Percentiles rank a stretch among this genome's conserved stretches.
Conservation (phyloP, 83 land plant species). For the Picea engelmannii region DNA sequence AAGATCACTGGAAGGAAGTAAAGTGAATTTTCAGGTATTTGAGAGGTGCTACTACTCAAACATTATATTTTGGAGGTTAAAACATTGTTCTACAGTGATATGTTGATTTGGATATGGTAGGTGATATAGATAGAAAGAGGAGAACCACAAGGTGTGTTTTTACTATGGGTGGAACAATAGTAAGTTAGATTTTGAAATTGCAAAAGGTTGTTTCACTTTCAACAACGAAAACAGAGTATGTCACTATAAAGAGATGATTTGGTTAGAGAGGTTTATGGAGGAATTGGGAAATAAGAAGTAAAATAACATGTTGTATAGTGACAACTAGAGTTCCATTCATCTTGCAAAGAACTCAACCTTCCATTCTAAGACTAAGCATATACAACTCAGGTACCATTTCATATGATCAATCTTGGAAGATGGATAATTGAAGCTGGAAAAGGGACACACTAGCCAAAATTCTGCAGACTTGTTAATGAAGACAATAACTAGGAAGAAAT, state of each 20-base stretch:
- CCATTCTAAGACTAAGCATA: not conserved
- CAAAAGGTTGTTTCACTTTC: not conserved
- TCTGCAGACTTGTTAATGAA: not conserved
- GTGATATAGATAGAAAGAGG: not conserved
- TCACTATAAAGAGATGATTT: not conserved
- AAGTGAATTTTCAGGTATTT: not conserved
- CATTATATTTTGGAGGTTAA: not conserved
- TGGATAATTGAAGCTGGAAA: not conserved
- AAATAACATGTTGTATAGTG: not conserved
- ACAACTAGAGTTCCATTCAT: not conserved
- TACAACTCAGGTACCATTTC: not conserved
- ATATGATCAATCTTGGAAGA: not conserved
- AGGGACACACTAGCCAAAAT: not conserved
- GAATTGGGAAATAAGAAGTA: not conserved
- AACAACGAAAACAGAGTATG: not conserved
- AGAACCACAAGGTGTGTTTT: not conserved
- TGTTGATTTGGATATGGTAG: too few species aligned
- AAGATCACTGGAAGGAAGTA: not conserved
- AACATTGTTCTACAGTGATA: not conserved
- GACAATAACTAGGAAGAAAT: not conserved
- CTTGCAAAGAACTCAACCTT: not conserved
- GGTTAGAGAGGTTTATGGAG: not conserved
- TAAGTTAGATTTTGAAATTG: not conserved
- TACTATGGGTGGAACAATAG: not conserved
- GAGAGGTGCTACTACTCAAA: too few species aligned